Base-by-base conservation (phyloP, 345 rosid species). In the Camelina laxa region DNA sequence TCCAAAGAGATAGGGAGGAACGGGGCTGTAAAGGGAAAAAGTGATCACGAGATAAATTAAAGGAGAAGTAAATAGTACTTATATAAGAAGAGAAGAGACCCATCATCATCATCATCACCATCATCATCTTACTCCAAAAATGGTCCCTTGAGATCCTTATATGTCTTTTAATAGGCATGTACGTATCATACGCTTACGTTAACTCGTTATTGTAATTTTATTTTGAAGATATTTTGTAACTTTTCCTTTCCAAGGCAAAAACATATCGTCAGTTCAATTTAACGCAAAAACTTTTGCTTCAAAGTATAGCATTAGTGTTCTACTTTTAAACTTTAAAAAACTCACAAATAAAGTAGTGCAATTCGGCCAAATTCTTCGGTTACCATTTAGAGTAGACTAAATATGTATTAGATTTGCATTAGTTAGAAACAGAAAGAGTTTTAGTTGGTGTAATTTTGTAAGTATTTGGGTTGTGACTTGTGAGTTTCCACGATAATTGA, bases 1-100 rank as follows among this genome's bases (percentile, higher is more conserved):
- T 67, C 54, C 70, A 31, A 10, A 49, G 59, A 66, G 58, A 49
- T 30, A 47, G 44, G 31, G 58, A 73, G 16, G 67, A 60, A 60
- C 60, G 45, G 36, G 55, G 74, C 68, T 75, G 69, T 75, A 68
- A 75, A 68, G 74, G 24, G 60, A 6, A 75, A 65, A 75, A 75
- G 74, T 4, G 39, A 17, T 68, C 74, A 75, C 74, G 63, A 68
- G 74, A 50, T 75, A 12, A 66, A 22, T 35, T 65, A 47, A 72
- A 73, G 55, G 36, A 31, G 38, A 57, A 64, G 19, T 73, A 72
- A 62, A 51, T 53, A 39, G 10, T 13, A 60, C 30, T 24, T 27
- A 27, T 57, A 21, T 9, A 45, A 58, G 12, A 38, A 10, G 13
- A 45, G 16, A n/a, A 9, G 41, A 36, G 41, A 38, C 41, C 41